Evolutionary conservation across 2,329 filamentous ascomycete species (phyloP), one percentile per base, ranked within the genome.

Genomic region (Aureobasidium pullulans): DNA sequence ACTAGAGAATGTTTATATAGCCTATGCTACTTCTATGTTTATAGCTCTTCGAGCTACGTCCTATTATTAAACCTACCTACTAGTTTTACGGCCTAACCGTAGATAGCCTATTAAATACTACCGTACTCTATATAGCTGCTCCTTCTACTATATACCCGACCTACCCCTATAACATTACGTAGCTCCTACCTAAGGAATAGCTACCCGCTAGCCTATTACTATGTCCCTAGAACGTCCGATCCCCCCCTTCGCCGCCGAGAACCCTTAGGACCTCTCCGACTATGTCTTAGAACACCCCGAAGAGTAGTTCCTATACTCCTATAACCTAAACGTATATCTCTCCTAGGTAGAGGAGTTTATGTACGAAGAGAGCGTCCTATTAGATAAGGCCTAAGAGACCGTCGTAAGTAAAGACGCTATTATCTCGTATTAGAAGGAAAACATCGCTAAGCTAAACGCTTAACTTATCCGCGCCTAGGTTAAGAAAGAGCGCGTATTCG

Each of bases 171-270:
- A 32, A 47, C 15, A 47, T 23, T 47, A 47, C 23, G 23, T 47
- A 47, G 44, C 44, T 47, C 23, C 44, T 47, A 47, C 44, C 28
- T 47, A 47, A 47, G 44, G 23, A 47, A 47, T n/a, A 47, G 44
- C 44, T 47, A 29, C 19, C 23, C 23, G 23, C 23, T 23, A 23
- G 23, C 44, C 44, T 47, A 11, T n/a, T 47, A 15, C 28, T 47
- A 47, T 29, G 8, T 2, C 2, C 44, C 28, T 29, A 29, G 28
- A 23, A 16, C 11, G 10, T 2, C 28, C 28, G 28, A 23, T 2
- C 19, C 15, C 19, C 19, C 13, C 34, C 13, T 9, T 13, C 1
- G 13, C 8, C 8, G 23, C 15, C 28, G 28, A 47, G 6, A 47
- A 47, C 23, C 8, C 44, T 47, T 47, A 47, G 9, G 8, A 36